Conservation (phyloP, 306 rosid genomes). For the Abrus precatorius region DNA sequence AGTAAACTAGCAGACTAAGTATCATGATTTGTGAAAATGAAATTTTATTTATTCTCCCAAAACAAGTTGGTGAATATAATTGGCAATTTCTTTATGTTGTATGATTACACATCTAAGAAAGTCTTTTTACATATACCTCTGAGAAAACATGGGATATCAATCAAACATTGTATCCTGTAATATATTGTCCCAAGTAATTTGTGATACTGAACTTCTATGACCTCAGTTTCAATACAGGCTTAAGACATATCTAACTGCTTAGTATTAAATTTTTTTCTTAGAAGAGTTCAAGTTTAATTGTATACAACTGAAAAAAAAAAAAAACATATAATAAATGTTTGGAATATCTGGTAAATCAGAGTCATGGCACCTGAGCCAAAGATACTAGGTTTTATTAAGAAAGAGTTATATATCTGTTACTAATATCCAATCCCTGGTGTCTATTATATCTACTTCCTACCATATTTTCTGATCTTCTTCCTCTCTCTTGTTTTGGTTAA, state of each 20-base stretch:
- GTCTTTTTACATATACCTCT: neutral
- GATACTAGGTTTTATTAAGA: neutral
- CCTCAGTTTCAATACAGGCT: conserved; percentile 19
- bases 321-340: neutral
- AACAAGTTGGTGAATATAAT: conserved; percentile 11
- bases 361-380: conserved; percentile 13
- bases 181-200: conserved; percentile 18
- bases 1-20: conserved; percentile 9
- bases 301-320: neutral
- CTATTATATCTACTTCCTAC: conserved; percentile 6
- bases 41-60: conserved; percentile 8
- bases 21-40: neutral
- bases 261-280: neutral
- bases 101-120: conserved; percentile 21
- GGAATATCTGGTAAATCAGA: conserved; percentile 1
- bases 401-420: neutral
- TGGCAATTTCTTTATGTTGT: conserved; percentile 3
- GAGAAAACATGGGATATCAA: neutral
- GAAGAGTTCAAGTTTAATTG: conserved; percentile 4
- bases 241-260: neutral
- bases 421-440: conserved; percentile 15
- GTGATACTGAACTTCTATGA: conserved; percentile 5
- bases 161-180: neutral
- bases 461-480: neutral
- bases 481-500: conserved; percentile 5